Evolutionary conservation across 2,329 filamentous ascomycete species (phyloP), one percentile per base, ranked within the genome.

Genomic region (Endocalyx cinctus): DNA sequence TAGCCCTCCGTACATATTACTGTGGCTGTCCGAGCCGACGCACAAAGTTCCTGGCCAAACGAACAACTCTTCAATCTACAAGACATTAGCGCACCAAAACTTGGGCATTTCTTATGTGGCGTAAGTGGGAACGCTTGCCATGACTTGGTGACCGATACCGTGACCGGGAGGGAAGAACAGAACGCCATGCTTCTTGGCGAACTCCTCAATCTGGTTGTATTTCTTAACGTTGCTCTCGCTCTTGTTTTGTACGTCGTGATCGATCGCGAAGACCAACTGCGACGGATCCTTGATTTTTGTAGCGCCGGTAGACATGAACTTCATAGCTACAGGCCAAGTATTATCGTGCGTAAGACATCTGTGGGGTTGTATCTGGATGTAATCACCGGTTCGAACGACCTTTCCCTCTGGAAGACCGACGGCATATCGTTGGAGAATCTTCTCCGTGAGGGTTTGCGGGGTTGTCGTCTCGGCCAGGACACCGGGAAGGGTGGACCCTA

Each of bases 131-230:
- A 8, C n/a, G 20, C 20, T n/a, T 23, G 94, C 77, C 84, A 92
- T 88, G 47, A 90, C 82, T 59, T 96, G 90, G 57, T 96, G 90
- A 1, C 88, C 89, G 51, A 95, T 95, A 10, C 87, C 87, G 27
- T 77, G 63, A 1, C 85, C 86, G 1, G 86, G 82, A 2, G 79
- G 80, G 50, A 82, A 94, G 55, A 89, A 88, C 37, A 79, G 69
- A 1, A 94, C 73, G 2, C 84, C 84, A 38, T 96, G 86, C 41
- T 78, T 70, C 51, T 73, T 70, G 1, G 87, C 90, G 62, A 97
- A 95, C 41, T 79, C 73, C 55, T 92, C 79, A 33, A 96, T 94
- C 50, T 83, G 74, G 12, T 60, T 55, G 59, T 95, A 96, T 54
- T 96, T 96, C 50, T 82, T 79, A 26, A 94, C 57, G 2, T 95